Percentiles rank a stretch among this genome's conserved stretches.
These are phyloP conservation scores for Pseudozyma sp. DNA, from an alignment of 1,284 basidiomycete genomes.

Conservation along the genomic window DNA sequence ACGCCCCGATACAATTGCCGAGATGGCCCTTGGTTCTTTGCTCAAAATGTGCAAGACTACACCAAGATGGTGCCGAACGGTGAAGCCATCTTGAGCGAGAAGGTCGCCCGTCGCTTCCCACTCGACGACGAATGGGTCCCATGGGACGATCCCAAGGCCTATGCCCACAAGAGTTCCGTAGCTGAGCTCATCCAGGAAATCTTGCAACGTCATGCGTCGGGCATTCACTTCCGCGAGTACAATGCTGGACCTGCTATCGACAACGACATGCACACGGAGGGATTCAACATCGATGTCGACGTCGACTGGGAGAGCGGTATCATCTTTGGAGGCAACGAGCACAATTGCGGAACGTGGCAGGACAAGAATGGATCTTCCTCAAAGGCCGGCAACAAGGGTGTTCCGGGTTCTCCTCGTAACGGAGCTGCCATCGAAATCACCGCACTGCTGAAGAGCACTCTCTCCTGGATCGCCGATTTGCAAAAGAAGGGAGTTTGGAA, in stretches of 20 bases:
- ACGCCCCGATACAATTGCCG: slow-evolving; percentile 80
- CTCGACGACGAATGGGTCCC: slow-evolving; percentile 91
- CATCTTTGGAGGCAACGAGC: slow-evolving; percentile 83
- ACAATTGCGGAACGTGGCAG: slow-evolving; percentile 66
- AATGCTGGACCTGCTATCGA: slow-evolving; percentile 96
- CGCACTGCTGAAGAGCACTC: slow-evolving; percentile 88
- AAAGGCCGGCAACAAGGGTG: slow-evolving; percentile 89
- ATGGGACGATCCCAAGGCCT: slow-evolving; percentile 85
- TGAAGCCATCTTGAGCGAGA: slow-evolving; percentile 80
- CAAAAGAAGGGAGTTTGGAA: slow-evolving; percentile 81
- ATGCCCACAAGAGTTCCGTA: slow-evolving; percentile 72
- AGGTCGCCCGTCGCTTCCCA: slow-evolving; percentile 90
- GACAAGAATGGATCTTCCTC: slow-evolving; percentile 64
- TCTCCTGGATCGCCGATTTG: slow-evolving; percentile 85
- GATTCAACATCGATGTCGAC: slow-evolving; percentile 91
- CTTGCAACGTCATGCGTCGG: slow-evolving; percentile 89
- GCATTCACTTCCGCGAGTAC: slow-evolving; percentile 93
- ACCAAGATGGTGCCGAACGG: slow-evolving; percentile 86
- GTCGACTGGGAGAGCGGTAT: slow-evolving; percentile 96
- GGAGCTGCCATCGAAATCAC: slow-evolving; percentile 96
- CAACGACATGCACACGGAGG: slow-evolving; percentile 90
- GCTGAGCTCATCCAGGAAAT: slow-evolving; percentile 97
- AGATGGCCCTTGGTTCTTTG: slow-evolving; percentile 97
- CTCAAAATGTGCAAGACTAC: slow-evolving; percentile 98
- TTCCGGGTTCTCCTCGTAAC: slow-evolving; percentile 93